Base-by-base conservation (phyloP, 345 rosid species). In the Lepidium africanum region DNA sequence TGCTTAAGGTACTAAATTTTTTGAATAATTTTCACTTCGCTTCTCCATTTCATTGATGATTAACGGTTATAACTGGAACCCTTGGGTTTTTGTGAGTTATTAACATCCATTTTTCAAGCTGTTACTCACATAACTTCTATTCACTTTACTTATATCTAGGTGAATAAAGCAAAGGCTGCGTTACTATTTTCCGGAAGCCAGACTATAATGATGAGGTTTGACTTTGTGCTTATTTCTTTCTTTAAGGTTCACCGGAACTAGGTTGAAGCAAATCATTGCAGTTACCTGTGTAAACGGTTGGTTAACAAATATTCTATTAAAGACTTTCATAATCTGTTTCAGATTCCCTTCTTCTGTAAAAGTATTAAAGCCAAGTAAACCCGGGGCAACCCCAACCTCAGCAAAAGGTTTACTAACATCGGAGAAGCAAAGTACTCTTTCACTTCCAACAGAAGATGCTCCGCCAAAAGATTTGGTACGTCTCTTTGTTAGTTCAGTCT, bases 341-440 rank as follows among this genome's bases (percentile, higher is more conserved):
- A 91, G 97, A 67, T 87, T 94, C 71, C 96, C 95, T 61, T 82
- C 89, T 56, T 58, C 86, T 64, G 79, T 67, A 41, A 91, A 86
- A 82, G 74, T 80, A 64, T 67, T 78, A 42, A 88, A 87, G 74
- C 69, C 53, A 43, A 75, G 75, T 77, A 94, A 85, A 81, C 72
- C 73, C 2, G 91, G 73, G 39, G 87, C 61, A 3, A 83, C 86
- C 71, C 84, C 91, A 3, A 83, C 86, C 73, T 84, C 91, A 15
- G 96, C 87, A 35, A 94, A 86, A 83, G 91, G 85, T 67, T 65
- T 79, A 7, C 75, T 83, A 63, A 41, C 73, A 57, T 75, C 74
- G 12, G 88, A 69, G 58, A 86, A 78, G 85, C 82, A 61, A 62
- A 81, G 77, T 73, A 42, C 72, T 35, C 59, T 59, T 58, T 87